phyloP scores from a whole-genome alignment of 2,329 filamentous ascomycete genomes.

The Hymenoscyphus fructigenus region DNA sequence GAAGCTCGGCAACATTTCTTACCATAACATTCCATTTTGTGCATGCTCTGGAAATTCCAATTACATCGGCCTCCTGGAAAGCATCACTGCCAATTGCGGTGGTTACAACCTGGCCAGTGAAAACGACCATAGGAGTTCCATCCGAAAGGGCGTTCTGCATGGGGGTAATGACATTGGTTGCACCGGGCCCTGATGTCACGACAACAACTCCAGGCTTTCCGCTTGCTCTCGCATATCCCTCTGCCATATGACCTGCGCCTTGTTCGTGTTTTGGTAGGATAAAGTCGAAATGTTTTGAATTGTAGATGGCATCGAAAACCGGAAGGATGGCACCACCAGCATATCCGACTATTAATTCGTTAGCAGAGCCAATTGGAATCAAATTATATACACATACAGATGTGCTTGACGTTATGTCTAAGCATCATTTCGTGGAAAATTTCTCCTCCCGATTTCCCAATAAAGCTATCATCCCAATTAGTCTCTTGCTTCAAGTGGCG shows the following conservation, averaged over 20 bases:
- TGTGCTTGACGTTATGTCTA: conserved; percentile 84
- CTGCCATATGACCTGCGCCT: conserved; percentile 97
- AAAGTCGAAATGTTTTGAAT: conserved; percentile 95
- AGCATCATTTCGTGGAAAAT: conserved; percentile 99
- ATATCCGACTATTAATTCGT: conserved; percentile 65
- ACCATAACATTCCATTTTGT: conserved; percentile 99
- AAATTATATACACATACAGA: conserved; percentile 64
- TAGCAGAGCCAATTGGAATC: conserved; percentile 15
- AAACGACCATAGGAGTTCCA: conserved; percentile 93
- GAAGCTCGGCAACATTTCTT: conserved; percentile 90
- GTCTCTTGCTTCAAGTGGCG: conserved; percentile 15
- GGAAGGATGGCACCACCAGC: conserved; percentile 95
- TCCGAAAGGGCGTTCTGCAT: conserved; percentile 96
- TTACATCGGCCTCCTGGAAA: conserved; percentile 94
- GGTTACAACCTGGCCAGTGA: conserved; percentile 89
- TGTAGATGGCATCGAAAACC: conserved; percentile 98
- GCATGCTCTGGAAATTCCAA: conserved; percentile 91
- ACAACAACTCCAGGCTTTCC: conserved; percentile 94
- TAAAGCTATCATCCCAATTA: conserved; percentile 58
- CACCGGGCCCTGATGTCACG: conserved; percentile 93
- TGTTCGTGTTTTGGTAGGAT: conserved; percentile 95
- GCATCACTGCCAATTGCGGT: conserved; percentile 90
- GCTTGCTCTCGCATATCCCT: conserved; percentile 91
- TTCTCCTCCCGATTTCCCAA: conserved; percentile 91
- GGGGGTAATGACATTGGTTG: conserved; percentile 93